These are phyloP conservation scores for Clonostachys chloroleuca DNA, from an alignment of 2,329 filamentous ascomycete genomes.

Conservation along the genomic window DNA sequence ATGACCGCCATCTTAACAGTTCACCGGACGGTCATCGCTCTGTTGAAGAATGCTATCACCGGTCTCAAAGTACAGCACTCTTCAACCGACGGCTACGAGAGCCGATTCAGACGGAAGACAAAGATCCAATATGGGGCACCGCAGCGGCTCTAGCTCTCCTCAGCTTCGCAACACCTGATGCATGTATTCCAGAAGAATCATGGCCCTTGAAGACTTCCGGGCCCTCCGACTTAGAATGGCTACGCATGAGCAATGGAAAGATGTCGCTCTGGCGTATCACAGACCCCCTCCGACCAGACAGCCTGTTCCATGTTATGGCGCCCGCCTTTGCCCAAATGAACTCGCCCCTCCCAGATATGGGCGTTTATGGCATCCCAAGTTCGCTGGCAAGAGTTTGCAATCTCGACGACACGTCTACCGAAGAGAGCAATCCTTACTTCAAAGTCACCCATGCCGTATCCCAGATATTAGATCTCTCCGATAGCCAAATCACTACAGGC, in stretches of 20 bases:
- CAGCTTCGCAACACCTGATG: conserved; percentile 31
- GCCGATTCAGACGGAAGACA: conserved; percentile 25
- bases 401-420: conserved; percentile 21
- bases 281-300: conserved; percentile 25
- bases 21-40: conserved; percentile 12
- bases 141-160: conserved; percentile 34
- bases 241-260: conserved; percentile 23
- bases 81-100: conserved; percentile 27
- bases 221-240: conserved; percentile 22
- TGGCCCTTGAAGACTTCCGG: conserved; percentile 23
- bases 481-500: conserved; percentile 20
- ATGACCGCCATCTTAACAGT: conserved; percentile 25
- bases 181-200: conserved; percentile 16
- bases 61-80: conserved; percentile 30
- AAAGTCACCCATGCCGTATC: conserved; percentile 27
- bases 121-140: conserved; percentile 40
- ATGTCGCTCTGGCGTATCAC: conserved; percentile 26
- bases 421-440: conserved; percentile 28
- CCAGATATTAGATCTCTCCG: conserved; percentile 16
- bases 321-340: conserved; percentile 26
- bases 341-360: conserved; percentile 19
- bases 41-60: conserved; percentile 36
- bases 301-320: conserved; percentile 24
- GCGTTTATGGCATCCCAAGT: conserved; percentile 14
- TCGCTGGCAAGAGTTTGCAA: conserved; percentile 13